Evolutionary conservation across 441 rosid genomes (phyloP).

Genomic region (Syzygium syzygioides): DNA sequence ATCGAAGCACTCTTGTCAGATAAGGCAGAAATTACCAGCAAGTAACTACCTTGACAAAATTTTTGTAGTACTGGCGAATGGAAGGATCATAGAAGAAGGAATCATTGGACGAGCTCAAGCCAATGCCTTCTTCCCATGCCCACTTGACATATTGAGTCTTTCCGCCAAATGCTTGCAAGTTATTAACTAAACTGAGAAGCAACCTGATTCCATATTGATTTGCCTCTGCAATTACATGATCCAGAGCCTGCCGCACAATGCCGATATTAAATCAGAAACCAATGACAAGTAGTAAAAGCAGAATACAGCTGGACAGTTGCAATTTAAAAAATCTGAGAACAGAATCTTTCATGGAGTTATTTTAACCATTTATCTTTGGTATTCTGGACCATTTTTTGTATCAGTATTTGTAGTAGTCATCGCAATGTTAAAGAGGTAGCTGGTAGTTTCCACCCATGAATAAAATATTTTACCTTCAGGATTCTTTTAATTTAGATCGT

Average conservation of each 20-base stretch:
- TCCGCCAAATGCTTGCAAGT: constrained; percentile 88
- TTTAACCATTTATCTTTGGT: neutral
- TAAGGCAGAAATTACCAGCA: neutral
- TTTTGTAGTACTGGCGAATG: constrained; percentile 78
- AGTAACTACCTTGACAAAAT: constrained; percentile 49
- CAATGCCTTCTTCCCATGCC: constrained; percentile 96
- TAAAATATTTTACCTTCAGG: neutral
- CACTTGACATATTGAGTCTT: constrained; percentile 91
- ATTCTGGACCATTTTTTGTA: neutral
- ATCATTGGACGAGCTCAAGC: constrained; percentile 86
- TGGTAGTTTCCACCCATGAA: neutral
- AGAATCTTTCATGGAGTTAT: neutral
- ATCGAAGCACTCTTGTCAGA: neutral
- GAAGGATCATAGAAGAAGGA: constrained; percentile 96
- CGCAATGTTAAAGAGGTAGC: neutral
- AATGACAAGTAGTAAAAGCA: neutral
- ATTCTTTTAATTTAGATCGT: neutral
- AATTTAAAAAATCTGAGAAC: neutral
- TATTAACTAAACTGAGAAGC: constrained; percentile 81
- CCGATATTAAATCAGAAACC: neutral
- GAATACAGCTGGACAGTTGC: neutral
- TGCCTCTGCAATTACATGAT: constrained; percentile 88
- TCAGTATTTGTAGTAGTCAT: neutral
- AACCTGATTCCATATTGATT: constrained; percentile 57
- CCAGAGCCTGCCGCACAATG: constrained; percentile 58